Evolutionary conservation across 768 basidiomycete genomes (phyloP).

Genomic region (Tephrocybe sp.): DNA sequence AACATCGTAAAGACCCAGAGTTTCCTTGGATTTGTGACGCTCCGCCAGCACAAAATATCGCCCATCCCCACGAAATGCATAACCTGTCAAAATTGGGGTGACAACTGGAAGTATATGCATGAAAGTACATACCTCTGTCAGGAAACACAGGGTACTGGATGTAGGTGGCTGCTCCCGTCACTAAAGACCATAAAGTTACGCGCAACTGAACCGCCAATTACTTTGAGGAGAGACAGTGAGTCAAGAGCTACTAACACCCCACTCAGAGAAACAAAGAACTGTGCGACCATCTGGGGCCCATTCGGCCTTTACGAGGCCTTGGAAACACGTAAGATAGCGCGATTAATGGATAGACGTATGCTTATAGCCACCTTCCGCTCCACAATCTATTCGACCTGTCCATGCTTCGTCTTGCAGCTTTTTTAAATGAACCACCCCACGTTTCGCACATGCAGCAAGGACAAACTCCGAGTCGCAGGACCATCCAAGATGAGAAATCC

Average conservation of each 20-base stretch:
- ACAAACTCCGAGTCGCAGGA: conserved; percentile 88
- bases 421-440: conserved; percentile 72
- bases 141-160: conserved; percentile 86
- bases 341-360: neutral
- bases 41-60: conserved; percentile 87
- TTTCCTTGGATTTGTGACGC: conserved; percentile 88
- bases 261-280: conserved; percentile 88
- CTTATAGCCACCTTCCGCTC: conserved; percentile 57
- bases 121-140: conserved; percentile 59
- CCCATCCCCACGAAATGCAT: conserved; percentile 76
- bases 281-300: conserved; percentile 89
- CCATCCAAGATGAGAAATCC: conserved; percentile 81
- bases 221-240: neutral
- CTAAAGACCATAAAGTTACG: conserved; percentile 83
- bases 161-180: conserved; percentile 72
- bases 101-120: too few relatives aligned
- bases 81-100: conserved; percentile 53
- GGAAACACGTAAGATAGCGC: conserved; percentile 1
- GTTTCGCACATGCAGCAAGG: conserved; percentile 74
- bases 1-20: conserved; percentile 81
- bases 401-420: conserved; percentile 80
- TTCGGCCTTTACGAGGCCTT: conserved; percentile 82
- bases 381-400: conserved; percentile 76
- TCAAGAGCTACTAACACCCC: conserved; percentile 70
- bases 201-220: conserved; percentile 55